These are phyloP conservation scores for Paracamarosporium sp. DNA, from an alignment of 2,329 filamentous ascomycete species.

Conservation along the genomic window DNA sequence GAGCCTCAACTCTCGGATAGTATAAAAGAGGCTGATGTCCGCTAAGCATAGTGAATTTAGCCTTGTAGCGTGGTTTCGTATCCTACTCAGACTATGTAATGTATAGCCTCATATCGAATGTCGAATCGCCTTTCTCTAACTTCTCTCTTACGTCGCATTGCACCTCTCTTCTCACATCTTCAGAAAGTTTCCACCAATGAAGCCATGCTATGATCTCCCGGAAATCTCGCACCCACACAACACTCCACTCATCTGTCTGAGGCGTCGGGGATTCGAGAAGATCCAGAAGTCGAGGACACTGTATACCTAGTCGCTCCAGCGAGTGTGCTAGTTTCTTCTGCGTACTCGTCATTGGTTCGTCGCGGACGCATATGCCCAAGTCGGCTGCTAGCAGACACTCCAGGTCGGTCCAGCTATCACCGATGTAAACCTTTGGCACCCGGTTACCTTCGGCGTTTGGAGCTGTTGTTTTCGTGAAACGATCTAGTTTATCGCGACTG, in stretches of 20 bases:
- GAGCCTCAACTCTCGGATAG: no score
- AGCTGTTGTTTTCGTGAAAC: constrained; percentile 20
- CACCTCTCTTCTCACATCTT: no score
- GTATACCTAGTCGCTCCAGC: constrained; percentile 38
- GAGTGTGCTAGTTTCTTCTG: constrained; percentile 44
- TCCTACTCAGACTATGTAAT: no score
- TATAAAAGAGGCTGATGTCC: no score
- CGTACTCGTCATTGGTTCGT: constrained; percentile 42
- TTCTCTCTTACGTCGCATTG: no score
- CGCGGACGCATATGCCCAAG: constrained; percentile 54
- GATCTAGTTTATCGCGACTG: constrained; percentile 49
- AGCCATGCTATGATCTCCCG: constrained; percentile 25
- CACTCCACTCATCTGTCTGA: constrained; percentile 13
- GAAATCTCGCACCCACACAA: constrained; percentile 40
- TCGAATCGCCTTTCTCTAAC: no score
- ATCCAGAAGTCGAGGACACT: constrained; percentile 27
- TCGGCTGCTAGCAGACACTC: constrained; percentile 53
- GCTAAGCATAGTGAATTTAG: no score
- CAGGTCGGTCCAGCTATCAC: constrained; percentile 57
- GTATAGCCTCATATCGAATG: no score
- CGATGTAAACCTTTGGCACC: constrained; percentile 50
- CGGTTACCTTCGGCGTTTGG: background rate
- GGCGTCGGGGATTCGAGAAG: background rate
- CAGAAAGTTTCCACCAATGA: no score
- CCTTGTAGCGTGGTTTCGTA: no score